Percentiles rank a stretch among this genome's conserved stretches.
Evolutionary conservation across 345 rosid genomes (phyloP).

Genomic region (Camelina neglecta): DNA sequence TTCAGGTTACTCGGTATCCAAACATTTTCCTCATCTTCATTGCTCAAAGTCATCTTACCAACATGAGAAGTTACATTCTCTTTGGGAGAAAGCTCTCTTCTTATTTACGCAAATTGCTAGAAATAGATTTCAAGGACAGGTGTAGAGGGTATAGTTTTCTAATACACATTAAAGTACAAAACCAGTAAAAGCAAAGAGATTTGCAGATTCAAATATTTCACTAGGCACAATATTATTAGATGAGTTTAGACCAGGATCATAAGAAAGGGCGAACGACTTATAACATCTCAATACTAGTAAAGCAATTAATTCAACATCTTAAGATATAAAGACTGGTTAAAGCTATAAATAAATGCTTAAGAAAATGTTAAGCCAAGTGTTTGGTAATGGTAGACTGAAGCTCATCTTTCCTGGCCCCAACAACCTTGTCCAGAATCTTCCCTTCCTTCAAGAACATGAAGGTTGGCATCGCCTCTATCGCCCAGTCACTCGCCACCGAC

Average conservation of each 20-base stretch:
- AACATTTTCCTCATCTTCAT: too few species aligned
- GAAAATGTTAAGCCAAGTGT: slow-evolving; percentile 47
- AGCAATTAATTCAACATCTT: background rate
- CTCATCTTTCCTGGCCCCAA: slow-evolving; percentile 79
- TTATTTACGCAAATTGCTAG: background rate
- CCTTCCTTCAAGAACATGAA: slow-evolving; percentile 76
- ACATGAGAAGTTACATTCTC: too few species aligned
- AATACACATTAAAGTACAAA: background rate
- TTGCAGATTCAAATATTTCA: background rate
- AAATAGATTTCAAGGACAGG: background rate
- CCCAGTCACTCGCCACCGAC: slow-evolving; percentile 73
- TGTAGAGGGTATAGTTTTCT: background rate
- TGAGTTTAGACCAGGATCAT: background rate
- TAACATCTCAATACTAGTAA: background rate
- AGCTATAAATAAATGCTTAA: background rate
- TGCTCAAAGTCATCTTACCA: too few species aligned
- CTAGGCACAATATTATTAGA: slow-evolving; percentile 1
- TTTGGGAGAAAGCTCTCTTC: too few species aligned
- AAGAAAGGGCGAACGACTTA: slow-evolving; percentile 9
- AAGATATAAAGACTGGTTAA: background rate
- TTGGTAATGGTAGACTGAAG: slow-evolving; percentile 64
- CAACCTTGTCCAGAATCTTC: slow-evolving; percentile 71
- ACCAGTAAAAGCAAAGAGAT: background rate
- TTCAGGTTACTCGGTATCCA: too few species aligned
- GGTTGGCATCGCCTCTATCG: slow-evolving; percentile 81